Base-by-base conservation (phyloP, 345 rosid species). In the Corchorus olitorius region DNA sequence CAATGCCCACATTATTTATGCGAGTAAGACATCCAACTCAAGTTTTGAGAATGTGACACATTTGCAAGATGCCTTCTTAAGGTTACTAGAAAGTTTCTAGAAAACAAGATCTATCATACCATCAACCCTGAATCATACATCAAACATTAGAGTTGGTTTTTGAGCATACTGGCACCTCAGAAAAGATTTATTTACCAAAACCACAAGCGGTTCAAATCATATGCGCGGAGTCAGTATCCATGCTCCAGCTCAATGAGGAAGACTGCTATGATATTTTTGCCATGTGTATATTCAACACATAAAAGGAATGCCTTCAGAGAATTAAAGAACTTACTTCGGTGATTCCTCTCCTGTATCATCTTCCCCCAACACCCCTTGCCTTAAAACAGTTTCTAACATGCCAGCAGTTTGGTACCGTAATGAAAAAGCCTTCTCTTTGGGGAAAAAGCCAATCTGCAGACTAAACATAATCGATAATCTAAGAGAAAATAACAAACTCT, bases 261-360 rank as follows among this genome's bases (percentile, higher is more conserved):
- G 63, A 10, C 37, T 59, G 15, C 6, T 50, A 50, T 69, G 59
- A 49, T 27, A 48, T 14, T 15, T 68, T 50, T 41, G 20, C 22
- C 12, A 37, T 64, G 37, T 66, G 12, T 2, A 45, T 33, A 46
- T 66, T 46, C 53, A 66, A 66, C 27, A 13, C 15, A 68, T 48
- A 16, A 27, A 60, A 27, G 13, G 12, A 60, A 64, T 34, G 45
- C 41, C 58, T 73, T 39, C 8, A 41, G 27, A 69, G 55, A 22
- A 11, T 43, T 37, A 65, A 66, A 79, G 55, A 61, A 82, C 85
- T 87, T 72, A 89, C 99, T 87, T 91, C 48, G 98, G 99, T 73
- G 89, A 92, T 70, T 90, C 96, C 83, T 93, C 99, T 66, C 88
- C 99, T n/a, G 88, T 93, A 81, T 95, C 99, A 81, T 95, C 97